Evolutionary conservation across 257 asterid species (phyloP), one percentile per base, ranked within the genome.

Genomic region (Solanum microdontum): DNA sequence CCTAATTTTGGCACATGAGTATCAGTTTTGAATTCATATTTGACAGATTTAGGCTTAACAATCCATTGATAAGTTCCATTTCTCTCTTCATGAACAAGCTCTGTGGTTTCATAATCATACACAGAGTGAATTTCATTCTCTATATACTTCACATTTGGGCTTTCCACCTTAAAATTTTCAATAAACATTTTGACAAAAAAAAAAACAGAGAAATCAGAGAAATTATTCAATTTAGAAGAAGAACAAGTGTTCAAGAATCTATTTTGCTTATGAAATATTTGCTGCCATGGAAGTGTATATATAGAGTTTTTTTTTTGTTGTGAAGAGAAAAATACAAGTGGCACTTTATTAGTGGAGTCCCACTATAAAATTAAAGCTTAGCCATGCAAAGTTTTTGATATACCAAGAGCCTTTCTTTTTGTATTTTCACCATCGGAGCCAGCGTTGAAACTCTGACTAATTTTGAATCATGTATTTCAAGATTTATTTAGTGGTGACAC

Each of bases 161-260:
- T 95, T 28, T 97, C 99, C 17, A 97, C 98, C 88, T 95, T 95
- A 90, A 96, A 97, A 91, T 90, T 94, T 37, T 97, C 98, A 74
- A 97, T 95, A 51, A 97, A 97, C 99, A 97, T 97, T 33, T 88
- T 92, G 26, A 2, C 5, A 4, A 23, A 48, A 51, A 72, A 15
- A 13, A 34, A 51, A 36, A 11, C 21, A 26, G 2, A 30, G 14
- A 43, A 48, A 70, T 23, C 32, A 26, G 48, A 80, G 7, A 87
- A 39, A 82, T 19, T 14, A 28, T 21, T 28, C 23, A 32, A 12
- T 84, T 43, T n/a, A 75, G 24, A n/a, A 58, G 8, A 68, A 36
- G 24, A 84, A 84, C 77, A 84, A 68, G 37, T 62, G 8, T 13
- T 19, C 13, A 32, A 51, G 34, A 24, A 21, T 36, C 37, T 55